Evolutionary conservation across 176 grass and related monocot genomes (phyloP), one percentile per base, ranked within the genome.

Genomic region (Aegilops tauschii): DNA sequence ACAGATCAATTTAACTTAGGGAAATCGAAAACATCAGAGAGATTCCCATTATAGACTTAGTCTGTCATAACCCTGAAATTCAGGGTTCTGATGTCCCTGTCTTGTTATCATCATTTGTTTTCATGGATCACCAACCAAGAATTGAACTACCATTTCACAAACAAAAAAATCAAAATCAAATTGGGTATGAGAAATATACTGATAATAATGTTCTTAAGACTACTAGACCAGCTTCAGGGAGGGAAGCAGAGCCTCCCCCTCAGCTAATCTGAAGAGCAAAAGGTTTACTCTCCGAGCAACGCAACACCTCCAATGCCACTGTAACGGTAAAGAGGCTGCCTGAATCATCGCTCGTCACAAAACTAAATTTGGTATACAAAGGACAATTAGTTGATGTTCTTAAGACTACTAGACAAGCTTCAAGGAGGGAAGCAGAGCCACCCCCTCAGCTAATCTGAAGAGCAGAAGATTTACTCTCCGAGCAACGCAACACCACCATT

Each of bases 401-500:
- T 82, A 82, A 28, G 83, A 92, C 79, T 97, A 92, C 92, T 94
- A 97, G 92, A 89, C 80, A 36, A 87, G 85, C 88, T 28, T 97
- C 92, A 94, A 30, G 6, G 85, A 79, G 65, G 67, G 21, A 80
- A 81, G 32, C n/a, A 1, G 16, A 80, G 18, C 65, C 45, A 75
- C 28, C 77, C 85, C 6, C 90, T 97, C 94, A 83, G 77, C 94
- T 4, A 37, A 90, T 88, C 94, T 97, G 90, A 97, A 97, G 92
- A 97, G 76, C 83, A 88, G 7, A 97, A 97, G 88, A 61, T 64
- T 87, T 79, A 1, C 0, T 94, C 54, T 97, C 80, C 89, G 94
- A 92, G 89, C 90, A 93, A 97, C 86, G 89, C 66, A 97, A 92
- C 90, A 92, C 94, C 91, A 93, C 90, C 90, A 92, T 88, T 93